phyloP scores from a whole-genome alignment of 2,329 filamentous ascomycete genomes.

The Aspergillus fumigatiaffinis region DNA sequence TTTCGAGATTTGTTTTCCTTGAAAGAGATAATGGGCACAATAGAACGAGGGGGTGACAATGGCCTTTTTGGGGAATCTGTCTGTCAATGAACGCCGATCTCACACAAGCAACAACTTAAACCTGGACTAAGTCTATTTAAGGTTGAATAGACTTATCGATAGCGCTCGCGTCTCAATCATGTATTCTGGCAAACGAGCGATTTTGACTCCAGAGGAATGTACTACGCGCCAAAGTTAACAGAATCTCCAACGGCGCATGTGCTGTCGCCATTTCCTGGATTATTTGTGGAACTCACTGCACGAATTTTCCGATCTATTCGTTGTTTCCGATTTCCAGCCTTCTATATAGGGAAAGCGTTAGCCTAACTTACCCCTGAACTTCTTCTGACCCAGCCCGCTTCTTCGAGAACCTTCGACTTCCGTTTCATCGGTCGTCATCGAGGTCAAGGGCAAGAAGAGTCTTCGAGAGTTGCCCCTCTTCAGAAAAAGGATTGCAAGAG shows the following conservation, averaged over 20 bases:
- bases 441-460: not conserved
- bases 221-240: not conserved
- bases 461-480: too few relatives aligned
- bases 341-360: not conserved
- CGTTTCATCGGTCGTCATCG: not conserved
- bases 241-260: not conserved
- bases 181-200: not conserved
- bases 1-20: not conserved
- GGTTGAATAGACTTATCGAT: not conserved
- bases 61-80: not conserved
- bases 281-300: not conserved
- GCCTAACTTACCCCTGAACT: not conserved
- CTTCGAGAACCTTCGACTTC: not conserved
- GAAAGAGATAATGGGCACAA: not conserved
- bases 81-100: not conserved
- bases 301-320: not conserved
- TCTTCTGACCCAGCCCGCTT: not conserved
- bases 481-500: too few relatives aligned
- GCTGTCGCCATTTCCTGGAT: not conserved
- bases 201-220: not conserved
- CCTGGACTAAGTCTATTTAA: not conserved
- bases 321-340: not conserved
- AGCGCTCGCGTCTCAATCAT: not conserved
- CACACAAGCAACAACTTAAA: not conserved
- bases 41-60: not conserved